Percentiles rank a stretch among this genome's conserved stretches.
phyloP scores from a whole-genome alignment of 2,329 filamentous ascomycete species.

The Chaetoscypha palmicola region DNA sequence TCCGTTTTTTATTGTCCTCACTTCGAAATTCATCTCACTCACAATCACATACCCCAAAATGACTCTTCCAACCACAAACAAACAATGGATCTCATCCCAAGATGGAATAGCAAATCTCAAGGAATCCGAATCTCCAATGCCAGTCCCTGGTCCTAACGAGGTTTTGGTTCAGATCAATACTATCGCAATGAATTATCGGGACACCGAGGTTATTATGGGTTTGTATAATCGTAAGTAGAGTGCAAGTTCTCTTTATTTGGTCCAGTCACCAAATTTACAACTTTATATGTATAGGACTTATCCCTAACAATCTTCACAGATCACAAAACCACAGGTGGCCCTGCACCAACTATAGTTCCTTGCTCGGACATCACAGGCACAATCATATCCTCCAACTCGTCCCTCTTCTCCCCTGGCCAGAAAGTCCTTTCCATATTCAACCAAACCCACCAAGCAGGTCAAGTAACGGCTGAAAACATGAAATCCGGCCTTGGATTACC shows the following conservation, averaged over 20 bases:
- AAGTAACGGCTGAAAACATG: constrained; percentile 25
- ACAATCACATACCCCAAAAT: constrained; percentile 11
- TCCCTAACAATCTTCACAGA: constrained; percentile 35
- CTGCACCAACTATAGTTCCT: constrained; percentile 39
- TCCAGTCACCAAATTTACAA: neutral
- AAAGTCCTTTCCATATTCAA: constrained; percentile 63
- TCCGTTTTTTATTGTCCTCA: no score
- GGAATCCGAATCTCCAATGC: constrained; percentile 38
- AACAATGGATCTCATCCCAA: constrained; percentile 49
- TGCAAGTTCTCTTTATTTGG: neutral
- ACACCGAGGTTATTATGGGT: constrained; percentile 40
- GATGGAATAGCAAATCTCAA: constrained; percentile 49
- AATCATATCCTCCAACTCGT: constrained; percentile 42
- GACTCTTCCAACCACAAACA: constrained; percentile 23
- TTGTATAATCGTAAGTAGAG: neutral
- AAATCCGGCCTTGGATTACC: constrained; percentile 55
- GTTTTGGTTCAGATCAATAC: constrained; percentile 28
- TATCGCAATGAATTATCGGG: constrained; percentile 26
- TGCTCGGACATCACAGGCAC: constrained; percentile 66
- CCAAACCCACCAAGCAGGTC: constrained; percentile 37
- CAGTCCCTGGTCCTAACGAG: constrained; percentile 43
- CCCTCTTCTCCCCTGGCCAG: constrained; percentile 48
- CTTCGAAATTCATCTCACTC: no score
- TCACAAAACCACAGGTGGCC: constrained; percentile 45
- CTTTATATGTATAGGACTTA: no score